Evolutionary conservation across 2,329 filamentous ascomycete genomes (phyloP).

Genomic region (Cercospora beticola): DNA sequence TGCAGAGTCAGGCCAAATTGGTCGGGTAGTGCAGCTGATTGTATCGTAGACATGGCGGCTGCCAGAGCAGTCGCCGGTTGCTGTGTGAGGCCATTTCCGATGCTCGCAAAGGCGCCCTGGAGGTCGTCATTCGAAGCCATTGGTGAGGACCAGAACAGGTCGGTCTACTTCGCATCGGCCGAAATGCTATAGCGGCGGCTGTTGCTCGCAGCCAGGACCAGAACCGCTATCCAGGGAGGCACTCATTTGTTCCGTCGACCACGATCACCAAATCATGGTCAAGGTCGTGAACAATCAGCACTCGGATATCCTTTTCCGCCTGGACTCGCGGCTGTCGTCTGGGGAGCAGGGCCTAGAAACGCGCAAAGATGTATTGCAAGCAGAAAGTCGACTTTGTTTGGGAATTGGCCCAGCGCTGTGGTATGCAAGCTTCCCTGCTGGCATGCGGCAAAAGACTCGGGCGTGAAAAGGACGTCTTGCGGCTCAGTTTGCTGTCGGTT

Average conservation of each 20-base stretch:
- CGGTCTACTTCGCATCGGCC: neutral
- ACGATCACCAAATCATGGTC: conserved; percentile 13
- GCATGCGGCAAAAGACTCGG: conserved; percentile 12
- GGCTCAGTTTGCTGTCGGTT: conserved; percentile 14
- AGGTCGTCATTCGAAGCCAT: conserved; percentile 5
- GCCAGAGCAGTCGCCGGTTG: neutral
- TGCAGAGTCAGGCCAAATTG: neutral
- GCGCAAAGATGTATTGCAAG: conserved; percentile 10
- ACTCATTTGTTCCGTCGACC: conserved; percentile 14
- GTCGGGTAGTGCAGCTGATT: neutral
- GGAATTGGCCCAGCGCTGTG: conserved; percentile 12
- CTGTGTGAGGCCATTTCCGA: neutral
- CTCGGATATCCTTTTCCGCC: neutral
- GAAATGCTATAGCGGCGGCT: neutral
- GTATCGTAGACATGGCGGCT: neutral
- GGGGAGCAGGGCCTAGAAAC: conserved; percentile 7
- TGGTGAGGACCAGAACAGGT: neutral
- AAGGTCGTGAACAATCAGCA: neutral
- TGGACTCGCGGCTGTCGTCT: conserved; percentile 18
- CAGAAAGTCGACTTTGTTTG: conserved; percentile 8
- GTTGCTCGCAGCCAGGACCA: neutral
- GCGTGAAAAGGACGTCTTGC: neutral
- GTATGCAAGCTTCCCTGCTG: conserved; percentile 18
- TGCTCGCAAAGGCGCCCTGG: neutral
- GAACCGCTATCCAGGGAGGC: conserved; percentile 6